Conservation (phyloP, 2,329 filamentous ascomycete species). For the Sclerotinia sclerotiorum region DNA sequence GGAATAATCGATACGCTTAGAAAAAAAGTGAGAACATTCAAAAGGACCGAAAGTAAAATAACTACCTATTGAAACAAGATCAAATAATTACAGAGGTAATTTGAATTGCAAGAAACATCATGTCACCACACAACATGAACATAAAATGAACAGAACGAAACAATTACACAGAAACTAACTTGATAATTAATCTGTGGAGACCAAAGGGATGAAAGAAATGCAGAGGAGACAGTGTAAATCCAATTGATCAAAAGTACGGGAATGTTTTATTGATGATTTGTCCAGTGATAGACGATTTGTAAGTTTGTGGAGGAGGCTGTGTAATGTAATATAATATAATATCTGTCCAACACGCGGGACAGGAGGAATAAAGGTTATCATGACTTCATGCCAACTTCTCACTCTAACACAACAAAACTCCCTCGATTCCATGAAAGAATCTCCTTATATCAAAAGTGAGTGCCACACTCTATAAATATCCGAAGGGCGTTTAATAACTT, state of each 20-base stretch:
- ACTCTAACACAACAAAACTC: no score
- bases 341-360: background rate
- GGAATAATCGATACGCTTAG: background rate
- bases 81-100: background rate
- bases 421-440: no score
- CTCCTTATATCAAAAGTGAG: no score
- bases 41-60: background rate
- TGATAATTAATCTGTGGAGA: background rate
- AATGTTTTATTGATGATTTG: no score
- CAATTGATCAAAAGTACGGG: background rate
- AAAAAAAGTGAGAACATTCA: background rate
- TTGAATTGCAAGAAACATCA: no score
- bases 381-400: background rate
- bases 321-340: background rate
- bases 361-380: conserved; percentile 4
- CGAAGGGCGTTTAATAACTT: background rate
- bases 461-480: background rate
- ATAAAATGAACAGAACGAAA: background rate
- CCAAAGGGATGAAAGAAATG: background rate
- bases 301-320: conserved; percentile 8
- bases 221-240: background rate
- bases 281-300: background rate
- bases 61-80: background rate
- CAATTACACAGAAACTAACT: background rate
- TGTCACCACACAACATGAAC: no score